phyloP scores from a whole-genome alignment of 116 monocot genomes.

The Posidonia oceanica region DNA sequence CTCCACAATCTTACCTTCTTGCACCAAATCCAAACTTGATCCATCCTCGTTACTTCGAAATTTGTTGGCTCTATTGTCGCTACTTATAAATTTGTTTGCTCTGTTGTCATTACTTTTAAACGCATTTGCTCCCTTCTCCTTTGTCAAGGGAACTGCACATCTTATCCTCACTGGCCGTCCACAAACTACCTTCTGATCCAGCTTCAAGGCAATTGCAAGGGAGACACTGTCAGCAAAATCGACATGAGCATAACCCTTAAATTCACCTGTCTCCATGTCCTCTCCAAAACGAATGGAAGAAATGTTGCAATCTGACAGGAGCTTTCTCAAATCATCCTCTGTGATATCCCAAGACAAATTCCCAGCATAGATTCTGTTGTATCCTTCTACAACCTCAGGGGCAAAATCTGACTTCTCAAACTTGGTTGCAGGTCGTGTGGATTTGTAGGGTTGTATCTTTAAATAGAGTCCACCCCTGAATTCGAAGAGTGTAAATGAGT shows the following conservation, averaged over 20 bases:
- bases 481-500: not conserved
- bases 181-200: conserved; percentile 61
- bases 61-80: not conserved
- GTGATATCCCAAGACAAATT: conserved; percentile 90
- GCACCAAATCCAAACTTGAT: not conserved
- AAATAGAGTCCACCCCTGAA: conserved; percentile 91
- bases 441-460: conserved; percentile 83
- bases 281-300: conserved; percentile 61
- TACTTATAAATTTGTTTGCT: not conserved
- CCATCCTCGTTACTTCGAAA: not conserved
- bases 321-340: conserved; percentile 61
- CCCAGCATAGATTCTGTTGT: conserved; percentile 81
- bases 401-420: conserved; percentile 45
- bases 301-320: conserved; percentile 70
- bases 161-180: conserved; percentile 76
- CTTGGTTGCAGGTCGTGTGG: conserved; percentile 8
- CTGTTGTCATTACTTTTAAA: not conserved
- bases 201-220: conserved; percentile 48
- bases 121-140: conserved; percentile 7
- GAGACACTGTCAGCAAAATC: conserved; percentile 63
- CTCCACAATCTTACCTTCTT: not conserved
- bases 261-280: conserved; percentile 79
- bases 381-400: conserved; percentile 74
- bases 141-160: conserved; percentile 60
- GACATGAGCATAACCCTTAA: conserved; percentile 94